Evolutionary conservation across 495 filamentous ascomycete genomes (phyloP).

Genomic region (Trichoderma orchidacearum): DNA sequence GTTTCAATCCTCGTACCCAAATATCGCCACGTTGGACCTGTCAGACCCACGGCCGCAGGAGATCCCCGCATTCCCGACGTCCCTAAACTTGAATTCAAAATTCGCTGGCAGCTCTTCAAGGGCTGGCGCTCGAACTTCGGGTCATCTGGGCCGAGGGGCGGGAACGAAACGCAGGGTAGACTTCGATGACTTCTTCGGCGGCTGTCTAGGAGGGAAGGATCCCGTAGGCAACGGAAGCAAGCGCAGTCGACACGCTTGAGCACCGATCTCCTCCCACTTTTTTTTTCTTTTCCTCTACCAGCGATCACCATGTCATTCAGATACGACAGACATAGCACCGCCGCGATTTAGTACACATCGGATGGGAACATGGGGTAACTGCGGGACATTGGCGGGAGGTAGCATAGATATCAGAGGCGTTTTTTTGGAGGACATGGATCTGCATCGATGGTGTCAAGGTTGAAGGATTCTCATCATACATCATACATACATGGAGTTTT

Average conservation of each 20-base stretch:
- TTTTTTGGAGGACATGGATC: background rate
- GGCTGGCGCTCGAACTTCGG: constrained; percentile 24
- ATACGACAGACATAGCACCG: background rate
- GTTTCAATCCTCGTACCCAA: constrained; percentile 58
- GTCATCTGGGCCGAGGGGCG: constrained; percentile 38
- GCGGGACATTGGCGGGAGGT: background rate
- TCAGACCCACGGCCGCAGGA: constrained; percentile 25
- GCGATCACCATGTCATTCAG: background rate
- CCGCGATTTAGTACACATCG: background rate
- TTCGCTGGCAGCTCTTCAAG: constrained; percentile 14
- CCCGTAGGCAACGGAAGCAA: constrained; percentile 52
- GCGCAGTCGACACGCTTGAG: constrained; percentile 53
- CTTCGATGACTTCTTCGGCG: constrained; percentile 68
- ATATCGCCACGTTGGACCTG: constrained; percentile 35
- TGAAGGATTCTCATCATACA: background rate
- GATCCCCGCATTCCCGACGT: constrained; percentile 26
- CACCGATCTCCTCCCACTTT: background rate
- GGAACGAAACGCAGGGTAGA: constrained; percentile 71
- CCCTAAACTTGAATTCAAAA: constrained; percentile 35
- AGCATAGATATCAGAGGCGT: constrained; percentile 1
- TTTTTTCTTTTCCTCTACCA: background rate
- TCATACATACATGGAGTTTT: background rate
- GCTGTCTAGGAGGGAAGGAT: constrained; percentile 45
- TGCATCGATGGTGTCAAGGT: background rate
- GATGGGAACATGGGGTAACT: background rate